Evolutionary conservation across 108 stramenopile genomes (phyloP).

Genomic region (Nitzschia sp.): DNA sequence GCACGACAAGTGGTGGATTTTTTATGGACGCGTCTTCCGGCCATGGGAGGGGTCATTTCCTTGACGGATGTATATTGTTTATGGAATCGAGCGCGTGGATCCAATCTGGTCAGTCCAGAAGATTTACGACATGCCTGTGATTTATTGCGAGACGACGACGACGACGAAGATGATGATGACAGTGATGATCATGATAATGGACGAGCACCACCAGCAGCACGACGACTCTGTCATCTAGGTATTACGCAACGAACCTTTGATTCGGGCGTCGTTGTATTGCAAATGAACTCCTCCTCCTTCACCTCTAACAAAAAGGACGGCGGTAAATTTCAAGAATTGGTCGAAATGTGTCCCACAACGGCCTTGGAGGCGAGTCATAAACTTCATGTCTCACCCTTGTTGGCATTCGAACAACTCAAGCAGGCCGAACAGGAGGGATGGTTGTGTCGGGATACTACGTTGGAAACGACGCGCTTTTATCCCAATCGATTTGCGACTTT

Average conservation of each 20-base stretch:
- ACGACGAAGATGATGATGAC: too few relatives aligned
- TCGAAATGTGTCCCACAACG: conserved; percentile 39
- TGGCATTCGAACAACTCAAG: conserved; percentile 85
- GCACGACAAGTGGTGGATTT: conserved; percentile 96
- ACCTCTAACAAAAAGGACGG: neutral
- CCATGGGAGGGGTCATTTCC: conserved; percentile 70
- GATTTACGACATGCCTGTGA: conserved; percentile 84
- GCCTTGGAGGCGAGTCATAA: conserved; percentile 58
- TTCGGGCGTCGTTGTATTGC: conserved; percentile 87
- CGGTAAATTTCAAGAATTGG: conserved; percentile 48
- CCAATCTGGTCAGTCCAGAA: conserved; percentile 94
- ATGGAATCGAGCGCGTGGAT: conserved; percentile 95
- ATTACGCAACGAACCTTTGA: conserved; percentile 80
- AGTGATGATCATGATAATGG: too few relatives aligned
- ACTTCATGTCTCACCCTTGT: conserved; percentile 66
- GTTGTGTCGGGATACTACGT: conserved; percentile 83
- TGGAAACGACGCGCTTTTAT: conserved; percentile 80
- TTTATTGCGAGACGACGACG: conserved; percentile 59
- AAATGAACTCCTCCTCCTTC: conserved; percentile 56
- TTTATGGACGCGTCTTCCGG: conserved; percentile 56
- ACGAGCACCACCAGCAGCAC: too few relatives aligned
- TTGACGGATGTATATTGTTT: conserved; percentile 86
- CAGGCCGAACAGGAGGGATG: conserved; percentile 77
- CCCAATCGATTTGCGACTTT: conserved; percentile 8
- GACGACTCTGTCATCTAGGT: too few relatives aligned